phyloP scores from a whole-genome alignment of 2,329 filamentous ascomycete genomes.

The Monilinia polystroma region DNA sequence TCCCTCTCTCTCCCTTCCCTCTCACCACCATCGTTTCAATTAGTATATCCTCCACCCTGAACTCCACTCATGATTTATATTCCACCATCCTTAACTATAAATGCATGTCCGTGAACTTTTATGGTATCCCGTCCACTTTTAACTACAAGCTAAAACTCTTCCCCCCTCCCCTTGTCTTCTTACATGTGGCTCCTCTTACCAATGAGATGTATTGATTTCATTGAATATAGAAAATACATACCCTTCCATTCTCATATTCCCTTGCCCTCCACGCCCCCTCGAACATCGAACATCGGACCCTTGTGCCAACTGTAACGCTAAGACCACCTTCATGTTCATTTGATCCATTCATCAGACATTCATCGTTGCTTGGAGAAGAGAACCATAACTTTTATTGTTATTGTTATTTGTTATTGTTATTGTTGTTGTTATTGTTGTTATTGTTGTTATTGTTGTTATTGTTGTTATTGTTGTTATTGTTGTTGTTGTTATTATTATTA shows the following conservation, averaged over 20 bases:
- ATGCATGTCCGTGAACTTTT: constrained; percentile 13
- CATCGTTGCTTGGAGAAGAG: not conserved
- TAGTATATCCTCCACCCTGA: not conserved
- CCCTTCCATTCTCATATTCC: not conserved
- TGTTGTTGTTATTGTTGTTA: too few species aligned
- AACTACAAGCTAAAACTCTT: not conserved
- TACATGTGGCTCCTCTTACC: not conserved
- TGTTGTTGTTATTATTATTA: too few species aligned
- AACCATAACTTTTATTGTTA: not conserved
- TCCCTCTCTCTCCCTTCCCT: not conserved
- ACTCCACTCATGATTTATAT: not conserved
- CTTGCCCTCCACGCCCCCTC: constrained; percentile 7
- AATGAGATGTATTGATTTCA: not conserved
- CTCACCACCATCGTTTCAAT: constrained; percentile 1
- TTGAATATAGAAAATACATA: not conserved
- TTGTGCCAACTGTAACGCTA: constrained; percentile 20
- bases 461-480: too few species aligned
- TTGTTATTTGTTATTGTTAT: too few species aligned
- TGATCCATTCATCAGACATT: constrained; percentile 4
- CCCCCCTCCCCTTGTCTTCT: constrained; percentile 3
- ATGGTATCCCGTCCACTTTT: constrained; percentile 8
- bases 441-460: too few species aligned
- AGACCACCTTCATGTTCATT: not conserved
- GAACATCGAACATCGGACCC: constrained; percentile 15
- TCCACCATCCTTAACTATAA: constrained; percentile 6